Evolutionary conservation across 345 rosid species (phyloP).

Genomic region (Pseudoturritis turrita): DNA sequence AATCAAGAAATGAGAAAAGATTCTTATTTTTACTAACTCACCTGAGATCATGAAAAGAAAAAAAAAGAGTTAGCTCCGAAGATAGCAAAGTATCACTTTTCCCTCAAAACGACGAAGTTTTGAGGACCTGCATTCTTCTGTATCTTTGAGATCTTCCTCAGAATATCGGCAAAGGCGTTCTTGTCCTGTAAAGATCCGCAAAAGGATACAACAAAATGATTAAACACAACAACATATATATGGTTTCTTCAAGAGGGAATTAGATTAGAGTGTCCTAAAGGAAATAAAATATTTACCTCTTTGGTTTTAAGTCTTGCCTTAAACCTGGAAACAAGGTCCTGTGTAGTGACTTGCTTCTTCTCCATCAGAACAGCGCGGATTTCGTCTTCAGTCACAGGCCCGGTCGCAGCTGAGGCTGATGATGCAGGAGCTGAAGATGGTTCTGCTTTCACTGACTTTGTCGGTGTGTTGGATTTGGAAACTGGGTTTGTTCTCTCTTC

Average conservation of each 20-base stretch:
- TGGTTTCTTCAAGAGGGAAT: neutral
- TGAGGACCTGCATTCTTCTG: conserved; percentile 72
- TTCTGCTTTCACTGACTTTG: conserved; percentile 39
- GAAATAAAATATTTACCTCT: conserved; percentile 44
- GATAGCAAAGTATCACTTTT: conserved; percentile 30
- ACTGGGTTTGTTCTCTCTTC: conserved; percentile 39
- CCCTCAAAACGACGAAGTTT: conserved; percentile 74
- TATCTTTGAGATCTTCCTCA: conserved; percentile 83
- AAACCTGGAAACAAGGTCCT: conserved; percentile 81
- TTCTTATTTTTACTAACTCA: neutral
- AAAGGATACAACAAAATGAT: neutral
- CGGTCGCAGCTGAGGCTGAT: conserved; percentile 42
- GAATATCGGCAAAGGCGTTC: conserved; percentile 68
- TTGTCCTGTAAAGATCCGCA: conserved; percentile 55
- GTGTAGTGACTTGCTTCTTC: conserved; percentile 76
- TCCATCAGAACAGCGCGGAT: conserved; percentile 78
- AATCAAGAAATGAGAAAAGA: neutral
- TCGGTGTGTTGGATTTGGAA: conserved; percentile 40
- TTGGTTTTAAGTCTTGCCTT: conserved; percentile 60
- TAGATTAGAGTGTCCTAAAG: neutral
- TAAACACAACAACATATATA: neutral
- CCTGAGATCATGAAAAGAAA: neutral
- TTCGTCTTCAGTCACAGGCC: conserved; percentile 88
- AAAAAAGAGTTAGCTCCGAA: neutral
- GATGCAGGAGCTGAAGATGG: conserved; percentile 37